A percentile compares a stretch with the other conserved stretches of the same genome.
Conservation (phyloP, 192 early-diverging fungal species). For the Glomus cerebriforme region DNA sequence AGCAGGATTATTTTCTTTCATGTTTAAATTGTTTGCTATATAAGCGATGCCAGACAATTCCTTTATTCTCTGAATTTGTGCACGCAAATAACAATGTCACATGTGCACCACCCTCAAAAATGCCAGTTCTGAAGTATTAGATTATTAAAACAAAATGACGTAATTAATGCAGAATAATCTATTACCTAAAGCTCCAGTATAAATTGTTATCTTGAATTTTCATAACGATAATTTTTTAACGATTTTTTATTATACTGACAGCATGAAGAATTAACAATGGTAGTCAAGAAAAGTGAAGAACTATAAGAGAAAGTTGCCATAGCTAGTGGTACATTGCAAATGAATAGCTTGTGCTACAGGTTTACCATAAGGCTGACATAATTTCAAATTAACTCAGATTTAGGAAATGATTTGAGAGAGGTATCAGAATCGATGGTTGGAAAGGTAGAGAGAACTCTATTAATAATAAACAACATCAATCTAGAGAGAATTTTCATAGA, state of each 20-base stretch:
- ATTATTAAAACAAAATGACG: slow-evolving; percentile 27
- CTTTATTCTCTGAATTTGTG: slow-evolving; percentile 28
- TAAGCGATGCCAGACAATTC: slow-evolving; percentile 28
- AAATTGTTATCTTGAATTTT: slow-evolving; percentile 11
- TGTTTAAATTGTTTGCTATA: slow-evolving; percentile 22
- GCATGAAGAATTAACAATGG: slow-evolving; percentile 29
- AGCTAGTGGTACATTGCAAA: slow-evolving; percentile 30
- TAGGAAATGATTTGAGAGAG: slow-evolving; percentile 11
- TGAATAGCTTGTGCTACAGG: slow-evolving; percentile 22
- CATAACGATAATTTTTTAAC: slow-evolving; percentile 28
- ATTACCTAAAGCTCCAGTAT: slow-evolving; percentile 29
- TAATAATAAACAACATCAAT: slow-evolving; percentile 6
- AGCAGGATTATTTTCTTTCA: slow-evolving; percentile 27
- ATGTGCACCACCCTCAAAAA: slow-evolving; percentile 19
- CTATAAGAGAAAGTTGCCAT: slow-evolving; percentile 17
- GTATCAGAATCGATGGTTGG: slow-evolving; percentile 24
- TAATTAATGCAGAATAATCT: slow-evolving; percentile 23
- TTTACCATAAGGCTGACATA: slow-evolving; percentile 24
- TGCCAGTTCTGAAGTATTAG: slow-evolving; percentile 30
- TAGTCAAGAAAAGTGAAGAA: slow-evolving; percentile 24
- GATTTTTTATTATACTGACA: slow-evolving; percentile 30
- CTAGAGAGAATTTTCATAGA: slow-evolving; percentile 22
- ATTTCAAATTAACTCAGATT: slow-evolving; percentile 25
- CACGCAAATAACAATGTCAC: slow-evolving; percentile 8
- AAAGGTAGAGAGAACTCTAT: slow-evolving; percentile 18